Evolutionary conservation across 1,284 basidiomycete genomes (phyloP), one percentile per base, ranked within the genome.

Genomic region (Anthracocystis panici-leucophaei): DNA sequence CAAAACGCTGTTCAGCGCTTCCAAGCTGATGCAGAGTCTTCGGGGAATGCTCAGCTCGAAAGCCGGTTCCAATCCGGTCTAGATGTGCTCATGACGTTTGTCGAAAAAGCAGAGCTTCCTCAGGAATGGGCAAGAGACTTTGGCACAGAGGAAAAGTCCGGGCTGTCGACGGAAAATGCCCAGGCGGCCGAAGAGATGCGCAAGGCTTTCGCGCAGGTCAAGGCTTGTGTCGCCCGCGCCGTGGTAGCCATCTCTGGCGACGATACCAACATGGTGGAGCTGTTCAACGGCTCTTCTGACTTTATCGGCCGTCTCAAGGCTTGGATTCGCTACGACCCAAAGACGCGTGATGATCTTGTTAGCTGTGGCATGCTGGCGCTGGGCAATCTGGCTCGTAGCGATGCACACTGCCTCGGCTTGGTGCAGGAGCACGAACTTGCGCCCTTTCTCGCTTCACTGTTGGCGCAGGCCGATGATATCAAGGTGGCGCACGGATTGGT

Each of bases 171-270:
- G 20, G 58, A 63, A 46, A 68, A 78, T 42, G 57, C 51, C 16
- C 59, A 72, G 33, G 61, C 67, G 18, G 64, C 63, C 5, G 74
- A 72, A 21, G 83, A 86, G 40, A 91, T 89, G 85, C 88, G 91
- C 79, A 93, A 93, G 81, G 88, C 88, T 0, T 91, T 96, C 64
- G 90, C 91, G 65, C 88, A 90, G 29, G 92, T 92, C 85, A 97
- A 96, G 87, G 92, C 91, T 0, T 91, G 91, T 0, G 87, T 93
- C 3, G 91, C 95, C 77, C 93, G 93, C 78, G 90, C 91, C 1
- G 88, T 97, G 18, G 93, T 97, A 14, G 92, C 93, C 74, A 89
- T 93, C 23, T 90, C 92, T 4, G 93, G 92, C 29, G 92, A 94
- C 80, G 91, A 93, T 76, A 90, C 89, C 76, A 94, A 92, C 78